Conservation (phyloP, 805 yeast genomes). For the Myxozyma kluyveri region DNA sequence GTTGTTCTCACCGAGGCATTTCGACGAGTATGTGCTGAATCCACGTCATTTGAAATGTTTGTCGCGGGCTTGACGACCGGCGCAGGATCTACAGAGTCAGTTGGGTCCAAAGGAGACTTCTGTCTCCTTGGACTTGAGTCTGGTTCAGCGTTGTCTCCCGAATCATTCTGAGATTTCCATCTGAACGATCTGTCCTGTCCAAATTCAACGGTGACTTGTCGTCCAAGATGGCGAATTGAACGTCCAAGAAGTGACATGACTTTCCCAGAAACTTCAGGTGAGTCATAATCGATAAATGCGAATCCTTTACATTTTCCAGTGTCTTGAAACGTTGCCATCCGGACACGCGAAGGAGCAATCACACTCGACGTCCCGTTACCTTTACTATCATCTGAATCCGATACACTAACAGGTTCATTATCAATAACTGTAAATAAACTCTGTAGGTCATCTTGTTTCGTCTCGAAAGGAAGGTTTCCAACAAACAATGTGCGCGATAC, state of each 20-base stretch:
- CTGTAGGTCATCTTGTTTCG: conserved; percentile 72
- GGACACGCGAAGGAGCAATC: conserved; percentile 74
- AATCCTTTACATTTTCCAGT: conserved; percentile 95
- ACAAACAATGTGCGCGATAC: conserved; percentile 60
- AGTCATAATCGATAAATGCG: conserved; percentile 83
- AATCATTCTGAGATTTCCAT: conserved; percentile 35
- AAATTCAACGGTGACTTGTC: conserved; percentile 71
- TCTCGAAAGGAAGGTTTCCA: conserved; percentile 90
- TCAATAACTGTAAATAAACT: conserved; percentile 91
- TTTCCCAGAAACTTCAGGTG: conserved; percentile 74
- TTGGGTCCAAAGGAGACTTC: not conserved
- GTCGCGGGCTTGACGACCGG: too few relatives aligned
- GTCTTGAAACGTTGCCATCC: conserved; percentile 99
- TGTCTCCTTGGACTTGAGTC: not conserved
- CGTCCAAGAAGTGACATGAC: conserved; percentile 74
- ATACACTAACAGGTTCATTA: conserved; percentile 50
- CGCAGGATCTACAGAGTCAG: not conserved
- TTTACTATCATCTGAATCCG: conserved; percentile 58
- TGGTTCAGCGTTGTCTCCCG: conserved; percentile 9
- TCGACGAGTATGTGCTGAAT: not conserved
- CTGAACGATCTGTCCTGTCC: conserved; percentile 83
- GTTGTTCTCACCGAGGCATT: not conserved
- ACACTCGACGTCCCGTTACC: conserved; percentile 77
- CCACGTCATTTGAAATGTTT: too few relatives aligned
- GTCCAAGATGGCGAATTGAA: conserved; percentile 62